These are phyloP conservation scores for Xenosphaeropsis pyriputrescens DNA, from an alignment of 2,329 filamentous ascomycete species.

Conservation along the genomic window DNA sequence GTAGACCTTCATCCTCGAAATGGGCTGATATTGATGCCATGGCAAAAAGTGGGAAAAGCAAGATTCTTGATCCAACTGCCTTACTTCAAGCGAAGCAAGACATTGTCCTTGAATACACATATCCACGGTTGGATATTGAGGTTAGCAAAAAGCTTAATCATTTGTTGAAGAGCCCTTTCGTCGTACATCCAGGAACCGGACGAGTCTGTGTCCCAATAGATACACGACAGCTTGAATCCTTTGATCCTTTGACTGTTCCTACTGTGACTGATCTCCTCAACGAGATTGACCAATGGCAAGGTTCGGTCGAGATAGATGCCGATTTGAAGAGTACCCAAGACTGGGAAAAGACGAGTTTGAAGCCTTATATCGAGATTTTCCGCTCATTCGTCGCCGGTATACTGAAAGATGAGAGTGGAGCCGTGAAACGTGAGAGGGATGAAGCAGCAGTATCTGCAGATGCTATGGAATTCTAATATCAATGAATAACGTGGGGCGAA, in stretches of 20 bases:
- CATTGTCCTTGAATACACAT: slow-evolving; percentile 93
- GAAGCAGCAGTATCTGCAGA: slow-evolving; percentile 25
- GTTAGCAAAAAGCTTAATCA: slow-evolving; percentile 98
- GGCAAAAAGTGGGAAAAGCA: slow-evolving; percentile 62
- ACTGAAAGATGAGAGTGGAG: slow-evolving; percentile 59
- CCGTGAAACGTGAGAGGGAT: slow-evolving; percentile 31
- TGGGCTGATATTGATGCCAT: slow-evolving; percentile 89
- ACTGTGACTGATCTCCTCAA: slow-evolving; percentile 69
- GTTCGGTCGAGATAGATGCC: slow-evolving; percentile 25
- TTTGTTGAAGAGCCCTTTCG: slow-evolving; percentile 92
- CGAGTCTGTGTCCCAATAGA: slow-evolving; percentile 94
- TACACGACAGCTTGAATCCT: slow-evolving; percentile 54
- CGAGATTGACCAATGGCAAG: slow-evolving; percentile 76
- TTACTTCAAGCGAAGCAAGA: slow-evolving; percentile 88
- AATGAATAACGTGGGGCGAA: background rate
- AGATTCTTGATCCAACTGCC: slow-evolving; percentile 55
- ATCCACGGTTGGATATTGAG: slow-evolving; percentile 90
- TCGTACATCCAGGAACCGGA: slow-evolving; percentile 88
- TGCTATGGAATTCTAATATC: slow-evolving; percentile 48
- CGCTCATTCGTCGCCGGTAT: slow-evolving; percentile 64
- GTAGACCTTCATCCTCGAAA: slow-evolving; percentile 63
- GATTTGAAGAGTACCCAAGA: slow-evolving; percentile 48
- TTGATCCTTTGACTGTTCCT: slow-evolving; percentile 79
- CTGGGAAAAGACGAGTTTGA: slow-evolving; percentile 95
- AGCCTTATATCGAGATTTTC: slow-evolving; percentile 86